Evolutionary conservation across 352 stramenopile species (phyloP), one percentile per base, ranked within the genome.

Genomic region (Plasmopara viticola): DNA sequence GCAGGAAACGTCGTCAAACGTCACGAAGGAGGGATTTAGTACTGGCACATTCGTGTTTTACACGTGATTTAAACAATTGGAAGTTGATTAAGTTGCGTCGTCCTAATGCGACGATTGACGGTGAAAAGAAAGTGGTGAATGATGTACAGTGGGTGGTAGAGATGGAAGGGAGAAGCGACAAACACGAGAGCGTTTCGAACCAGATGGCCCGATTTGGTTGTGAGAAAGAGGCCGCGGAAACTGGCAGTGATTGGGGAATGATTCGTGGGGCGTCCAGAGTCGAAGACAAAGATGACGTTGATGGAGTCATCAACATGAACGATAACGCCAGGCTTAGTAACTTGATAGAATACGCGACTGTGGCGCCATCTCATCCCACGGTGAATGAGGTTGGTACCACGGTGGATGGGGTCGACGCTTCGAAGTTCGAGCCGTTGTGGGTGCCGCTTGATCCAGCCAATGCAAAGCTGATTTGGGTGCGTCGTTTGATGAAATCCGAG

Each of bases 391-490:
- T 12, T 1, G 12, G 18, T 1, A 17, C 37, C 37, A 18, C 37
- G 6, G n/a, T n/a, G 14, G 37, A 41, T n/a, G 37, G 7, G 7
- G 37, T 17, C 37, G n/a, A 41, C 12, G 6, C 5, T 13, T 41
- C 37, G 5, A 6, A 8, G 13, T 9, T n/a, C 13, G 37, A 41
- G 6, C 10, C 10, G 10, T 12, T 12, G 5, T 66, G 59, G 59
- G 12, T 50, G 9, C 59, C 59, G 4, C 31, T 66, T 13, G 53
- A 66, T 44, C 59, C 59, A 9, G 41, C 42, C 18, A 66, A 51
- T 29, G 62, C 59, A 2, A 55, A 40, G 34, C 48, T 66, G 14
- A 55, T 66, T 14, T 66, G 59, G 59, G 46, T 62, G 13, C 43
- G 48, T 5, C 33, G 30, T 13, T 50, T 43, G 13, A 13, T 42